Evolutionary conservation across 2,329 filamentous ascomycete species (phyloP), one percentile per base, ranked within the genome.

Genomic region (Trichoderma harzianum): DNA sequence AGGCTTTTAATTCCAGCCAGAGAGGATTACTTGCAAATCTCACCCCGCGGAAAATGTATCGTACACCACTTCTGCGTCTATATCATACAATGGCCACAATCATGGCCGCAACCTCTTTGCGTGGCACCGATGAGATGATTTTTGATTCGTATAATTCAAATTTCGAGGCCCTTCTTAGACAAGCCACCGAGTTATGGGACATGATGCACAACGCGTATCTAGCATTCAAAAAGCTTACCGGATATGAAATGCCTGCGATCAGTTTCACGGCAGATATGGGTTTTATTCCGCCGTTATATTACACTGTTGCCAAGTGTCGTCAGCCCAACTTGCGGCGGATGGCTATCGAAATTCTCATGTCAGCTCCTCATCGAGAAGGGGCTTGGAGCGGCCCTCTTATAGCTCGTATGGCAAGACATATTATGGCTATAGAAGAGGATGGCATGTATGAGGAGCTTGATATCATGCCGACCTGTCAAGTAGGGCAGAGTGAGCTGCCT

Each of bases 221-320:
- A 4, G 39, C 39, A 7, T 72, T 6, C 55, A 16, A 21, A 26
- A 53, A 39, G 5, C 10, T 18, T 39, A 58, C 61, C 28, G 28
- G 69, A 69, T 26, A 32, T 63, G 24, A 55, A 70, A 43, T 43
- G 39, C 39, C 39, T 43, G 16, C 39, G 18, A n/a, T 43, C 5
- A n/a, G 16, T 12, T 72, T 72, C 43, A 74, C 69, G 11, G 39
- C 58, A 10, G 80, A 82, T 34, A 75, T 78, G 16, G 80, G 80
- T 18, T 80, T 72, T 55, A 74, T 78, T 70, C 75, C 77, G 0
- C 78, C 79, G 3, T 62, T 82, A 11, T 81, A 79, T 58, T 81
- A 78, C 66, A 76, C 76, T 0, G 77, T 78, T 16, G 58, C 78
- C 2, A 79, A 80, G 55, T 81, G 80, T 67, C 79, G 80, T 3